phyloP scores from a whole-genome alignment of 1,284 basidiomycete species.

The Boletus albobrunnescens region DNA sequence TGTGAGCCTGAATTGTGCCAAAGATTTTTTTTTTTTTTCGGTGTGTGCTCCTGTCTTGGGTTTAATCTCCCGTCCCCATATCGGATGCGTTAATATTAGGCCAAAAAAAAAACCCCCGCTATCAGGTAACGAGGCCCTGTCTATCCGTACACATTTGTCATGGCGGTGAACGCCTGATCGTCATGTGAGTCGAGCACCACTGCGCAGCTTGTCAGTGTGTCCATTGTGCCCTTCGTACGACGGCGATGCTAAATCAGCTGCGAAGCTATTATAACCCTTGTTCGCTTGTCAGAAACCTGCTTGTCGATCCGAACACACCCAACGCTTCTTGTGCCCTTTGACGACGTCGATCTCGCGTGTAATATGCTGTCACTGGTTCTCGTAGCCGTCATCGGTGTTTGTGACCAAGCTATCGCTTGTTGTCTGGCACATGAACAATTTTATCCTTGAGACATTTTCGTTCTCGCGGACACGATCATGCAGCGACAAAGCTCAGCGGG shows the following conservation, averaged over 20 bases:
- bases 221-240: neutral
- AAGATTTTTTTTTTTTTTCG: too few relatives aligned
- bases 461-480: neutral
- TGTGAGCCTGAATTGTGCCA: too few relatives aligned
- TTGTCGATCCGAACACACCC: neutral
- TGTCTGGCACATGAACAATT: neutral
- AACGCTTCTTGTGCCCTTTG: neutral
- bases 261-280: neutral
- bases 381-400: too few relatives aligned
- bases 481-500: too few relatives aligned
- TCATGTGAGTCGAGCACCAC: neutral
- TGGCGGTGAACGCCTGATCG: neutral
- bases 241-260: neutral
- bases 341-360: neutral
- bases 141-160: neutral
- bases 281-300: neutral
- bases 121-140: too few relatives aligned
- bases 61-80: too few relatives aligned
- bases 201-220: neutral
- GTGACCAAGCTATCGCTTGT: neutral
- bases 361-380: neutral
- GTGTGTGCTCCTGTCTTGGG: too few relatives aligned
- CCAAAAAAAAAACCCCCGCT: too few relatives aligned
- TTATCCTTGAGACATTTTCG: neutral
- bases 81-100: too few relatives aligned